Evolutionary conservation across 2,329 filamentous ascomycete species (phyloP), one percentile per base, ranked within the genome.

Genomic region (Epichloe festucae): DNA sequence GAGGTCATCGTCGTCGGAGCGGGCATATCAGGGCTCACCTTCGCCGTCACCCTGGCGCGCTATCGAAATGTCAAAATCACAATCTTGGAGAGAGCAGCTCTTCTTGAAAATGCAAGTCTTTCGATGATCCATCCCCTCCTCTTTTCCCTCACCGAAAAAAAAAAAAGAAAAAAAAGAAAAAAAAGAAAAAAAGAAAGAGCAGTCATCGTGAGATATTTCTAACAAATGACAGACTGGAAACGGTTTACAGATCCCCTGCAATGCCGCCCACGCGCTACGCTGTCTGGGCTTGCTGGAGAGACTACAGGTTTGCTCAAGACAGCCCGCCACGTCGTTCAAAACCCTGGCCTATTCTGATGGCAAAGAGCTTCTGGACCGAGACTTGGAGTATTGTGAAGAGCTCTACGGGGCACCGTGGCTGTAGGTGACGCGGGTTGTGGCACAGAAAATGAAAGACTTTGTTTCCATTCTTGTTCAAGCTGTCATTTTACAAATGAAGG

Each of bases 381-480:
- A 57, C 17, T 47, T 57, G 41, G 36, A 31, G 2, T 11, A 41
- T 2, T 58, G 44, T 27, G 46, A 54, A 19, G 43, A 56, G 34
- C 48, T 55, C 27, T 57, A 58, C 36, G 55, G 53, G 21, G 52
- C 55, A 5, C 56, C 55, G 4, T 58, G 56, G 56, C 31, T 58
- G 56, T 57, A 52, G 11, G 55, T 57, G 21, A n/a, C 39, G 4
- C 34, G 34, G 12, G 4, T 42, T 11, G 8, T 31, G 31, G 31
- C 31, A 31, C 10, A 31, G 10, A 31, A 11, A 31, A 31, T 10
- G 27, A 31, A 31, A 27, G 23, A 31, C 1, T 10, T 10, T 31
- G 27, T 31, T 3, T 31, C 7, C 7, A 7, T 27, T 27, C 27
- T 31, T 31, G 27, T 4, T 31, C 31, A 31, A 31, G 31, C 31